Conservation (phyloP, 345 rosid species). For the Erucastrum elatum region DNA sequence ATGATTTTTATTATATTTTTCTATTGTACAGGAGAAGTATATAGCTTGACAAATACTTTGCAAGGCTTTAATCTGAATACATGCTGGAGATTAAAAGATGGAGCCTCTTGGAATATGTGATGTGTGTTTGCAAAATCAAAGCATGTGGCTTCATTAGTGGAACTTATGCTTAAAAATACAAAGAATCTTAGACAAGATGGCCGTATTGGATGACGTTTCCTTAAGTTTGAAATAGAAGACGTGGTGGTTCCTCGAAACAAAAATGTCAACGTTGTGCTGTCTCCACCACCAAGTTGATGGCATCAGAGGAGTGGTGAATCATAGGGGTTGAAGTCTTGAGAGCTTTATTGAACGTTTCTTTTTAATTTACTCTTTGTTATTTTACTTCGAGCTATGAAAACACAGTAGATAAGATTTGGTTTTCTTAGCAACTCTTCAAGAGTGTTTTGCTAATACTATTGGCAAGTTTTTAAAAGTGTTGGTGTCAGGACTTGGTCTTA, state of each 20-base stretch:
- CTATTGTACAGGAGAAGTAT: neutral
- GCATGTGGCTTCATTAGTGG: too few species aligned
- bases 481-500: neutral
- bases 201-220: too few species aligned
- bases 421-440: too few species aligned
- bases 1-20: neutral
- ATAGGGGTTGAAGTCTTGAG: neutral
- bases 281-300: too few species aligned
- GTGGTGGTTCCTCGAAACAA: too few species aligned
- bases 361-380: neutral
- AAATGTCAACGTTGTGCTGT: too few species aligned
- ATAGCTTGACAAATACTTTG: neutral
- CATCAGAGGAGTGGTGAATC: neutral
- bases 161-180: too few species aligned
- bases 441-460: too few species aligned
- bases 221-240: too few species aligned
- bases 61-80: neutral
- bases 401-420: neutral
- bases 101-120: neutral
- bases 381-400: neutral
- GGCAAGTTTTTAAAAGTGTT: neutral
- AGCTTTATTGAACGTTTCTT: neutral
- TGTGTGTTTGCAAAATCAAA: neutral
- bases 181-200: too few species aligned
- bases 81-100: constrained; percentile 14